phyloP scores from a whole-genome alignment of 2,329 filamentous ascomycete genomes.

The Monilinia fructicola region DNA sequence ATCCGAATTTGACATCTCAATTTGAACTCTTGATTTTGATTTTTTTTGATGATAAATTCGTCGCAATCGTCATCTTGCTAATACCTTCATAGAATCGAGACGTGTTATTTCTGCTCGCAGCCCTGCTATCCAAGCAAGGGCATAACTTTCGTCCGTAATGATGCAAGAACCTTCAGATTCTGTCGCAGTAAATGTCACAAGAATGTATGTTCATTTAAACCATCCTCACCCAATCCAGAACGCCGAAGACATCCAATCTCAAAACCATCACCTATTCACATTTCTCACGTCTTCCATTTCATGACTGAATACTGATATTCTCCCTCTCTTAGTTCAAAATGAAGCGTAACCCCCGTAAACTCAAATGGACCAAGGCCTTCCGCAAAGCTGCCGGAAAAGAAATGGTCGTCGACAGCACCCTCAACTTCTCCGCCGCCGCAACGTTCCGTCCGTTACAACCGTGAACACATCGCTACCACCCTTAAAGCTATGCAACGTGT shows the following conservation, averaged over 20 bases:
- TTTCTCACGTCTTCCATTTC: neutral
- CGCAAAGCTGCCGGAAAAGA: constrained; percentile 79
- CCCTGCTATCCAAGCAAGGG: constrained; percentile 65
- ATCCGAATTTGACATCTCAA: neutral
- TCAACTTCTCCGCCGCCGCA: constrained; percentile 92
- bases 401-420: constrained; percentile 90
- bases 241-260: neutral
- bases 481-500: constrained; percentile 91
- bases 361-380: constrained; percentile 96
- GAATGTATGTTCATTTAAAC: constrained; percentile 32
- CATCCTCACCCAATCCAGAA: neutral
- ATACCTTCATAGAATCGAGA: constrained; percentile 23
- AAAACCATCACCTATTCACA: neutral
- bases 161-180: constrained; percentile 56
- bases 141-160: constrained; percentile 46
- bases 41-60: neutral
- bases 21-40: neutral
- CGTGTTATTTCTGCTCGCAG: constrained; percentile 64
- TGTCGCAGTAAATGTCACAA: constrained; percentile 53
- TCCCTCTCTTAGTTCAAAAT: constrained; percentile 71
- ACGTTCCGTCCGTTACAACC: constrained; percentile 93
- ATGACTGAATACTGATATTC: neutral
- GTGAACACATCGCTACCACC: constrained; percentile 83
- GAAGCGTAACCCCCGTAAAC: constrained; percentile 96
- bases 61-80: constrained; percentile 9